Evolutionary conservation across 176 grass and related monocot species (phyloP).

Genomic region (Pontederia paniculata): DNA sequence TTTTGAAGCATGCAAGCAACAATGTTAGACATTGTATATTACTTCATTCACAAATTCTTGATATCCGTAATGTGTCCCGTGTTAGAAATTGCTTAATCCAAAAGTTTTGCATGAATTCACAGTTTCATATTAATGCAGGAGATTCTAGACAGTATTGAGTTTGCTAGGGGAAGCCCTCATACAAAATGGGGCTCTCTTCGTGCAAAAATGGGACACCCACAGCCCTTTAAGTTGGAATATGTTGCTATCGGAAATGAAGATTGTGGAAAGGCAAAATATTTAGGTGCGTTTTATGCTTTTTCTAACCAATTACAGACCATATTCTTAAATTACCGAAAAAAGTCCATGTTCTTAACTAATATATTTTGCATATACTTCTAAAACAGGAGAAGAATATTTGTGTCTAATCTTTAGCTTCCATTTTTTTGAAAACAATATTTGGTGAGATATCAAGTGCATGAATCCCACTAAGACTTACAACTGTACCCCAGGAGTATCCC

Average conservation of each 20-base stretch:
- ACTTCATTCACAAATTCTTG: no score
- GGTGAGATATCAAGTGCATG: no score
- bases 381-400: no score
- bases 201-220: conserved; percentile 81
- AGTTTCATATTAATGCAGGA: conserved; percentile 39
- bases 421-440: no score
- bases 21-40: no score
- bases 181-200: conserved; percentile 90
- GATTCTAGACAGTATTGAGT: conserved; percentile 79
- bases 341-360: no score
- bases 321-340: not conserved
- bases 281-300: conserved; percentile 22
- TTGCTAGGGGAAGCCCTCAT: conserved; percentile 62
- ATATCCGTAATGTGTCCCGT: no score
- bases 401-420: no score
- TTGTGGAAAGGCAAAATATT: conserved; percentile 59
- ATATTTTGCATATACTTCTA: no score
- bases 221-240: conserved; percentile 79
- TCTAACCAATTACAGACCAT: not conserved
- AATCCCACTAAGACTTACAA: no score
- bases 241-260: conserved; percentile 95
- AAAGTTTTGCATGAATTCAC: not conserved
- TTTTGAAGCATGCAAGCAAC: no score
- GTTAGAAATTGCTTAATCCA: not conserved
- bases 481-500: no score